Conservation (phyloP, 2,329 filamentous ascomycete genomes). For the Dactylonectria macrodidyma region DNA sequence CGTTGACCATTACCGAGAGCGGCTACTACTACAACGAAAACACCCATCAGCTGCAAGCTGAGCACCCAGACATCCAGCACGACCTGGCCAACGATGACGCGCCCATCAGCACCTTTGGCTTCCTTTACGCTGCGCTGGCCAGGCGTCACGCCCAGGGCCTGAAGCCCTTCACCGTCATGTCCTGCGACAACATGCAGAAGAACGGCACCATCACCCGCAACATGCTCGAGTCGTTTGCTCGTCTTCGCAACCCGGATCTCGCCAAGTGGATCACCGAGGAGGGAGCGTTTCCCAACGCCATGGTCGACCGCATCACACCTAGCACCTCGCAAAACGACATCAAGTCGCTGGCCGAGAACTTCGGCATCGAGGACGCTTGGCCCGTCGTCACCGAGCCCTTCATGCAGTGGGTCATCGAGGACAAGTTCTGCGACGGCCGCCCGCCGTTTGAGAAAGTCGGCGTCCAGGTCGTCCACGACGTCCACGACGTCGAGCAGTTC, state of each 20-base stretch:
- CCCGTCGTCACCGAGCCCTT: slow-evolving; percentile 70
- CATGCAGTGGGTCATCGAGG: slow-evolving; percentile 70
- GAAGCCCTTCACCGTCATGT: slow-evolving; percentile 68
- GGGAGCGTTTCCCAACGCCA: slow-evolving; percentile 67
- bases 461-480: slow-evolving; percentile 65
- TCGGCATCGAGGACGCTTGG: slow-evolving; percentile 66
- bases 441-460: slow-evolving; percentile 67
- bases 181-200: slow-evolving; percentile 72
- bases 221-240: slow-evolving; percentile 67
- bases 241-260: slow-evolving; percentile 61
- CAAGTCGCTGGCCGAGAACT: slow-evolving; percentile 57
- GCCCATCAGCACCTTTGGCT: slow-evolving; percentile 66
- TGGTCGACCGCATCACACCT: slow-evolving; percentile 70
- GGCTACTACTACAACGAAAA: slow-evolving; percentile 73
- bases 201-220: slow-evolving; percentile 67
- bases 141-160: slow-evolving; percentile 61
- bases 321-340: slow-evolving; percentile 64
- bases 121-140: slow-evolving; percentile 65
- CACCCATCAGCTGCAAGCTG: slow-evolving; percentile 65
- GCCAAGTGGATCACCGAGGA: slow-evolving; percentile 64
- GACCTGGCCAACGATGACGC: slow-evolving; percentile 61
- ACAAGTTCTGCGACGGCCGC: slow-evolving; percentile 66
- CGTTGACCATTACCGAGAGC: slow-evolving; percentile 69
- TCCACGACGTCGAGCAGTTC: slow-evolving; percentile 68
- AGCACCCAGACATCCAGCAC: slow-evolving; percentile 65